Base-by-base conservation (phyloP, 257 asterid genomes). In the Penstemon barbatus region DNA sequence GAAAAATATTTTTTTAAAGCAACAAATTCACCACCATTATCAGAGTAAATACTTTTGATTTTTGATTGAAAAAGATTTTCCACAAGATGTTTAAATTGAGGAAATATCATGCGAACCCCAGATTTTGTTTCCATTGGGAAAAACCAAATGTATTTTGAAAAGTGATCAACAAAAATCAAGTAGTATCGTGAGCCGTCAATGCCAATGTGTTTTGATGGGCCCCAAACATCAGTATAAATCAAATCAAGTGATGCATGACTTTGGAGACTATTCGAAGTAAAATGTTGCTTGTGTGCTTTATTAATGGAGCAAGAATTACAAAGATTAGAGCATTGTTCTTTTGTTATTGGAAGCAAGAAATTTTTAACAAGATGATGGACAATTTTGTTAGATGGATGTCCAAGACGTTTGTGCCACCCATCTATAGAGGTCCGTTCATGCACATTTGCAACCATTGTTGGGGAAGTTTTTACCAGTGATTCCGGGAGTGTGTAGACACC, bases 331-430 rank as follows among this genome's bases (percentile, higher is more conserved):
- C 18, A 3, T 19, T 19, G 25, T 19, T 19, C 25, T 5, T 12
- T 52, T 7, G 4, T 52, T 3, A 52, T 12, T 10, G 57, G 57
- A 52, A 52, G 57, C 18, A 4, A 7, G 7, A 52, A 52, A 52
- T 15, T 10, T 10, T 52, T 52, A 52, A 52, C n/a, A 3, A 52
- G 57, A 68, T 13, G 33, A 5, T 54, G 38, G 8, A 53, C 52
- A 7, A 36, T 5, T 12, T 67, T 67, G 10, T 5, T 25, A 8
- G 41, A 54, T 2, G 63, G 71, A 54, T 67, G 63, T 6, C 63
- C 52, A 13, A 67, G 63, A 12, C 63, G 63, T 53, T 45, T 45
- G 38, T 63, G 69, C 57, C 56, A 63, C 7, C 61, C 42, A 52
- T 53, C 37, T 37, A 38, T 12, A 0, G 52, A 52, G 43, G 53